Evolutionary conservation across 805 yeast genomes (phyloP), one percentile per base, ranked within the genome.

Genomic region (Sugiyamaella qingdaonensis): DNA sequence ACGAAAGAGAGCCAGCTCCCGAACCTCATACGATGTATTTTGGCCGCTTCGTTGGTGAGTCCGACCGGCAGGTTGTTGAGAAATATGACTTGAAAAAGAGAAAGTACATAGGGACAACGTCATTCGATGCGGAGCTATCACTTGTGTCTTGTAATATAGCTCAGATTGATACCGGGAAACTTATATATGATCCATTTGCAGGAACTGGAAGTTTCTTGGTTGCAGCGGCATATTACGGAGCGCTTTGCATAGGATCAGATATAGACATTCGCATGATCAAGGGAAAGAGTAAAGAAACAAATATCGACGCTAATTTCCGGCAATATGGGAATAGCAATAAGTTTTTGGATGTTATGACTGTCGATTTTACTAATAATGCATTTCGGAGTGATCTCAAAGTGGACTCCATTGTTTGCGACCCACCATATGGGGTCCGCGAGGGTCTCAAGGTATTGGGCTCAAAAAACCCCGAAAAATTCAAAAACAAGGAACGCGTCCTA

Each of bases 341-440:
- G 44, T 86, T 84, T 61, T 68, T 90, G 51, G 98, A 91, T 65
- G 85, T 86, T 0, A 60, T 88, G 60, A 84, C 95, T 13, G 88
- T 94, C 94, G 99, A 94, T 71, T 94, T 94, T 68, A 94, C 98
- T 1, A 90, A 94, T 66, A 86, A 86, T 67, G 85, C 96, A 2
- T 73, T 94, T 51, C 75, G 97, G 58, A 54, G 67, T 0, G 76
- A 78, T 57, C 69, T 94, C 21, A 64, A 60, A 27, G 76, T 94
- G 11, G 97, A 94, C 65, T 77, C 87, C 1, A 92, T 94, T 4
- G 80, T 92, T 1, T 90, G 97, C 65, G 99, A 94, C 69, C 99
- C 99, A 1, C 99, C 99, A 0, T 94, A 94, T 68, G 99, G 99
- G 10, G 95, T 94, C 2, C 77, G 99, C 61, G 99, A 94, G 68